phyloP scores from a whole-genome alignment of 1,284 basidiomycete genomes.

The Rhodotorula sp. region DNA sequence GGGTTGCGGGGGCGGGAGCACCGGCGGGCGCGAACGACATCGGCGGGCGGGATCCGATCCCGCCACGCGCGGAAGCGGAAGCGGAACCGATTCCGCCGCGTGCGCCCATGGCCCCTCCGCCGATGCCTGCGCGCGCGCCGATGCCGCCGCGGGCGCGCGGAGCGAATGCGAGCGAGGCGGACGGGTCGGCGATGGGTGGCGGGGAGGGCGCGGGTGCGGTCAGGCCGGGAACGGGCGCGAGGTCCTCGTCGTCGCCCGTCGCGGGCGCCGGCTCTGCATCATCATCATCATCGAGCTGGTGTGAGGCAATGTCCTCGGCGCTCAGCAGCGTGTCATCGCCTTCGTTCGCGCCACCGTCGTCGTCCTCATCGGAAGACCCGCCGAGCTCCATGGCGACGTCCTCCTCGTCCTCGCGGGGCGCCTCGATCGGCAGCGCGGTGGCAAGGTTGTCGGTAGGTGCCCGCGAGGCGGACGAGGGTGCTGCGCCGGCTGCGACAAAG shows the following conservation, averaged over 20 bases:
- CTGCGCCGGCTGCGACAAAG: slow-evolving; percentile 36
- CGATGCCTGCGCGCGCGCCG: slow-evolving; percentile 15
- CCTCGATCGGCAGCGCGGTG: slow-evolving; percentile 52
- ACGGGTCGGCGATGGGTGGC: slow-evolving; percentile 47
- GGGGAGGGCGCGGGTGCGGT: slow-evolving; percentile 48
- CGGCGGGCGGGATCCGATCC: slow-evolving; percentile 1
- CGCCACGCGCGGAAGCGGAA: background rate
- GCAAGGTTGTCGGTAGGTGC: slow-evolving; percentile 54
- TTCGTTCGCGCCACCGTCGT: slow-evolving; percentile 10
- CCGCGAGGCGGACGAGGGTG: background rate
- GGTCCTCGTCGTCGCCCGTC: slow-evolving; percentile 50
- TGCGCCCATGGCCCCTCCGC: slow-evolving; percentile 2
- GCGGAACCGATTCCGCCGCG: slow-evolving; percentile 6
- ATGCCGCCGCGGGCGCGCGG: slow-evolving; percentile 46
- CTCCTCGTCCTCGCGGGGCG: slow-evolving; percentile 55
- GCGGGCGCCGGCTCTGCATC: slow-evolving; percentile 45
- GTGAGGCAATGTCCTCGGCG: slow-evolving; percentile 14
- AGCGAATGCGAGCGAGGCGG: slow-evolving; percentile 52
- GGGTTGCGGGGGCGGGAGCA: background rate
- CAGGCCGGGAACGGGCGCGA: slow-evolving; percentile 33
- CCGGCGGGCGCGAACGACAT: background rate
- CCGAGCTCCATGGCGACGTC: slow-evolving; percentile 47
- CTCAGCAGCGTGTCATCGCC: background rate
- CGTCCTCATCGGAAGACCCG: slow-evolving; percentile 18
- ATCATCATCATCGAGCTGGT: slow-evolving; percentile 43